A percentile compares a stretch with the other conserved stretches of the same genome.
Conservation (phyloP, 2,329 filamentous ascomycete species). For the Penicillium palitans region DNA sequence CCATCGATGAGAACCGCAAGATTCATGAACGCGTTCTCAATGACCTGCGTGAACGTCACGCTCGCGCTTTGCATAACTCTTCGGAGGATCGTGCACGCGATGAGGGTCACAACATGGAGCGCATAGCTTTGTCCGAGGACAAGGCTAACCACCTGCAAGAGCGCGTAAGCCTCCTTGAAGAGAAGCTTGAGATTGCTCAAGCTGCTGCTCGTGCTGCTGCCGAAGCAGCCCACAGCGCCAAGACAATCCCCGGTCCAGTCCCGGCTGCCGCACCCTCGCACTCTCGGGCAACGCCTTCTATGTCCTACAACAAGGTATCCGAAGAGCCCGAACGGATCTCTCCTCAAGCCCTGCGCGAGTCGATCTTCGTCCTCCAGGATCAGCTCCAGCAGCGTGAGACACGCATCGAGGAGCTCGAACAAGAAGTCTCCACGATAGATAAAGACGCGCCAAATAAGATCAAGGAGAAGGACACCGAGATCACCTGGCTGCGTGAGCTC, state of each 20-base stretch:
- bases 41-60: constrained; percentile 73
- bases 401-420: constrained; percentile 83
- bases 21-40: constrained; percentile 72
- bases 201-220: constrained; percentile 82
- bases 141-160: constrained; percentile 86
- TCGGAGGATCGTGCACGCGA: constrained; percentile 78
- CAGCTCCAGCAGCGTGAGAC: constrained; percentile 93
- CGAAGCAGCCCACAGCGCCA: constrained; percentile 66
- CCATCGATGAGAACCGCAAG: constrained; percentile 59
- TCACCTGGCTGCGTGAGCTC: constrained; percentile 90
- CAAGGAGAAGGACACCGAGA: constrained; percentile 89
- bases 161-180: constrained; percentile 78
- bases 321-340: constrained; percentile 81
- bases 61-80: constrained; percentile 69
- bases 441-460: constrained; percentile 78
- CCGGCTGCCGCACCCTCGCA: constrained; percentile 41
- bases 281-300: constrained; percentile 46
- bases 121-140: constrained; percentile 76
- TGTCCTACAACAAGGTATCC: constrained; percentile 45
- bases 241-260: constrained; percentile 41
- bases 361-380: constrained; percentile 93
- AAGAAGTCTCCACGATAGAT: constrained; percentile 66
- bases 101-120: constrained; percentile 77
- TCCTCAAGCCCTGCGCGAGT: constrained; percentile 90
- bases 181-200: constrained; percentile 86